Percentiles rank a stretch among this genome's conserved stretches.
Conservation (phyloP, 352 stramenopile species). For the Globisporangium cederbergense region DNA sequence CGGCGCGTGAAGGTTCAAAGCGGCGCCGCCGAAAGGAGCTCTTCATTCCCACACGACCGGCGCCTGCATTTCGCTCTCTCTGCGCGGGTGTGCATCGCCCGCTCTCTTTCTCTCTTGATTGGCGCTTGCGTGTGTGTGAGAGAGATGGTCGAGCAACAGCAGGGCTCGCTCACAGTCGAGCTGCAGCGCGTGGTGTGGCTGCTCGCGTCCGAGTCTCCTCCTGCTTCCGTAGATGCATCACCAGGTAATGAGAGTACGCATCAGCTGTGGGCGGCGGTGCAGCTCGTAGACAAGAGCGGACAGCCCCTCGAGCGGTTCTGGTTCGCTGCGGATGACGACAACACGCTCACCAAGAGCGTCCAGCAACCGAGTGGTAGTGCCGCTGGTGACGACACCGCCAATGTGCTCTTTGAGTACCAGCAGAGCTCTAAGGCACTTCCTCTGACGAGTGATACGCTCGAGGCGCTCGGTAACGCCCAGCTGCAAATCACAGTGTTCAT, state of each 20-base stretch:
- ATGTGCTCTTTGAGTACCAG: conserved; percentile 30
- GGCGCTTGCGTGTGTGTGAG: not conserved
- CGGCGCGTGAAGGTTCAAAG: too few species aligned
- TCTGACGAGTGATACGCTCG: conserved; percentile 30
- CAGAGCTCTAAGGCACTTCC: conserved; percentile 43
- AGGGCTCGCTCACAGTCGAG: conserved; percentile 37
- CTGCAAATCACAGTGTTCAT: conserved; percentile 41
- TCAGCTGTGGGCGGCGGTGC: conserved; percentile 37
- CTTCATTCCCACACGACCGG: too few species aligned
- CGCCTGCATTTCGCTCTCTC: too few species aligned
- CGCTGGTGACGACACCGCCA: not conserved
- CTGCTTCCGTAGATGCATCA: not conserved
- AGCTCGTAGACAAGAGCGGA: conserved; percentile 28
- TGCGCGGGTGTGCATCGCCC: not conserved
- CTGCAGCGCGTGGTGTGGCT: conserved; percentile 32
- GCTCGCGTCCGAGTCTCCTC: not conserved
- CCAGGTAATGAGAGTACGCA: conserved; percentile 2
- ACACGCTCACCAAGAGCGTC: conserved; percentile 41
- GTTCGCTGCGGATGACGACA: conserved; percentile 52
- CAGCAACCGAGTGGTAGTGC: conserved; percentile 10
- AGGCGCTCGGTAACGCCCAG: conserved; percentile 34
- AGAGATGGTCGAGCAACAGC: not conserved
- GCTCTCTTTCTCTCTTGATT: not conserved
- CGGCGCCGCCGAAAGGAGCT: too few species aligned
- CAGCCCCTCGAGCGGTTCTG: conserved; percentile 39